A percentile compares a stretch with the other conserved stretches of the same genome.
Evolutionary conservation across 768 basidiomycete genomes (phyloP).

Genomic region (Termitomyces sp.): DNA sequence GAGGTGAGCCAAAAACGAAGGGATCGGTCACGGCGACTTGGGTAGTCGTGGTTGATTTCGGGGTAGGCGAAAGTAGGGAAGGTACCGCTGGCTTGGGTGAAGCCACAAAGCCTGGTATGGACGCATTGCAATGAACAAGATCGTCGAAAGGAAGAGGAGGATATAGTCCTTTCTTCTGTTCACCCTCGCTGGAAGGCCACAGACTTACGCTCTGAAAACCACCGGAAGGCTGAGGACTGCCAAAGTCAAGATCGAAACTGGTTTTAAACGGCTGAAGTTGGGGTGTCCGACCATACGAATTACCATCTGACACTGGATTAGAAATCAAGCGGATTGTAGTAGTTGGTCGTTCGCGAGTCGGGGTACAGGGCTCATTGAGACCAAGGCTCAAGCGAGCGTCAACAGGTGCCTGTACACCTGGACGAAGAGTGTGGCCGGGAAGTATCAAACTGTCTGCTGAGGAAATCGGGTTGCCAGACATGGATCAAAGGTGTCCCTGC

Average conservation of each 20-base stretch:
- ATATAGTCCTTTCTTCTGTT: conserved; percentile 25
- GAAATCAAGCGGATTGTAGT: conserved; percentile 50
- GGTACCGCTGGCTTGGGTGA: not conserved
- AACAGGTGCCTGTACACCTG: conserved; percentile 54
- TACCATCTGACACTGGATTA: conserved; percentile 19
- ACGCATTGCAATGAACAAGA: conserved; percentile 17
- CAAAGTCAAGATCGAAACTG: conserved; percentile 60
- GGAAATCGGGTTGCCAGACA: not conserved
- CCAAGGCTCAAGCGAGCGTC: conserved; percentile 60
- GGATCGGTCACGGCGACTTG: conserved; percentile 27
- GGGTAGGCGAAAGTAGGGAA: conserved; percentile 4
- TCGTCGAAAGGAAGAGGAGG: conserved; percentile 31
- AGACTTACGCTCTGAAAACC: conserved; percentile 16
- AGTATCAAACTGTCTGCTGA: conserved; percentile 30
- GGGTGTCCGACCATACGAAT: conserved; percentile 40
- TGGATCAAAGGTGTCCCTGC: conserved; percentile 22
- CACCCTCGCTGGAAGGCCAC: conserved; percentile 24
- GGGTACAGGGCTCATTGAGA: conserved; percentile 34
- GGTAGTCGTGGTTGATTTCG: conserved; percentile 15
- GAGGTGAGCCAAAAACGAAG: conserved; percentile 77
- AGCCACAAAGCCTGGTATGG: conserved; percentile 30
- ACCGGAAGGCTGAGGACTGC: conserved; percentile 36
- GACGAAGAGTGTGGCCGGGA: conserved; percentile 52
- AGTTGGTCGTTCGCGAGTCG: conserved; percentile 34
- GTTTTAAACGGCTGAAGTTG: conserved; percentile 62